Conservation (phyloP, 306 rosid species). For the Adenanthera pavonina region DNA sequence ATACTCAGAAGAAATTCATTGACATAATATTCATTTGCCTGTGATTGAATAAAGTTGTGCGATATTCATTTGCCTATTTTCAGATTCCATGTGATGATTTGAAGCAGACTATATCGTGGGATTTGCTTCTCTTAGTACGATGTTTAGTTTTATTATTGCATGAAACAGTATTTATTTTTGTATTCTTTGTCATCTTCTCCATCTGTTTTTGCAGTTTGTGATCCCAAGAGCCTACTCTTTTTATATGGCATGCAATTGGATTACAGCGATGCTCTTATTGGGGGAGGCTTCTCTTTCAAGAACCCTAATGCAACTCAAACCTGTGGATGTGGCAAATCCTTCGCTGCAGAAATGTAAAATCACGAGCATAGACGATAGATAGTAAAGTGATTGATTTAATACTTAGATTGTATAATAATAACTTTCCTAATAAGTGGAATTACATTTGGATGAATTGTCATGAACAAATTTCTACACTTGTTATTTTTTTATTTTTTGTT, state of each 20-base stretch:
- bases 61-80: no score
- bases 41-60: no score
- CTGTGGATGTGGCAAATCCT: slow-evolving; percentile 98
- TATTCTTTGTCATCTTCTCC: slow-evolving; percentile 17
- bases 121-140: not conserved
- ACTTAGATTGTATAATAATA: slow-evolving; percentile 29
- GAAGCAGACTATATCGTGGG: not conserved
- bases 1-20: not conserved
- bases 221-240: slow-evolving; percentile 96
- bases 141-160: not conserved
- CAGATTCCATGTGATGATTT: not conserved
- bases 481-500: slow-evolving; percentile 18
- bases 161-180: slow-evolving; percentile 6
- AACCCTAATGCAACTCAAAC: slow-evolving; percentile 97
- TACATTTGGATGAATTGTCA: slow-evolving; percentile 15
- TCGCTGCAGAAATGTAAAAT: slow-evolving; percentile 82
- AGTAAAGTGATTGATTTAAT: slow-evolving; percentile 30
- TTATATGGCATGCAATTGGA: slow-evolving; percentile 94
- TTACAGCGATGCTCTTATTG: slow-evolving; percentile 93
- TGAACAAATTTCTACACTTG: not conserved
- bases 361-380: slow-evolving; percentile 43
- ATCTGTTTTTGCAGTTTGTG: slow-evolving; percentile 71
- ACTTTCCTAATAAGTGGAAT: slow-evolving; percentile 28
- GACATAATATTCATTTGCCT: not conserved
- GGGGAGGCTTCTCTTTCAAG: slow-evolving; percentile 96